Evolutionary conservation across 2,329 filamentous ascomycete genomes (phyloP).

Genomic region (Parascedosporium putredinis): DNA sequence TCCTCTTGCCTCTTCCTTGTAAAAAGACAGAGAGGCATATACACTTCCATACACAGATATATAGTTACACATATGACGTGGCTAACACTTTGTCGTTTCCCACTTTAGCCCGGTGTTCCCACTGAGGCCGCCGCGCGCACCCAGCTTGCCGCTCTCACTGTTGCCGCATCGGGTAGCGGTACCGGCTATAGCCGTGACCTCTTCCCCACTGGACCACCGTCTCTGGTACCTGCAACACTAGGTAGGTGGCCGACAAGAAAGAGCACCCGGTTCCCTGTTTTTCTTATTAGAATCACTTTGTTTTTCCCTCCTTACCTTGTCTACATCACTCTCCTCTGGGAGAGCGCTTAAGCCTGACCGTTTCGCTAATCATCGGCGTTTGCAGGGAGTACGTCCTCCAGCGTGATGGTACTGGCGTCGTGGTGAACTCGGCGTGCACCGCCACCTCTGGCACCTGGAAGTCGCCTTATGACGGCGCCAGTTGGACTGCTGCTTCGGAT

Average conservation of each 20-base stretch:
- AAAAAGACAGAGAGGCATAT: too few relatives aligned
- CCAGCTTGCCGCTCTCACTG: constrained; percentile 47
- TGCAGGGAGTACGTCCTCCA: constrained; percentile 55
- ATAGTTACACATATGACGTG: too few relatives aligned
- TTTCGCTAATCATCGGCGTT: neutral
- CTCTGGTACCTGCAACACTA: constrained; percentile 58
- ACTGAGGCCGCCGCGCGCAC: constrained; percentile 43
- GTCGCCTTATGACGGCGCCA: constrained; percentile 63
- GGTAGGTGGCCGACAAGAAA: too few relatives aligned
- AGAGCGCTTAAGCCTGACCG: too few relatives aligned
- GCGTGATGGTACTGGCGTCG: constrained; percentile 60
- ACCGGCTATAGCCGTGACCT: constrained; percentile 52
- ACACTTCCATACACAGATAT: too few relatives aligned
- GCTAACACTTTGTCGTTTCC: neutral
- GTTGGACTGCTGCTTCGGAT: constrained; percentile 57
- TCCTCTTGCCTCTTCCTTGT: neutral
- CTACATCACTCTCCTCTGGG: too few relatives aligned
- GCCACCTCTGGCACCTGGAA: constrained; percentile 58
- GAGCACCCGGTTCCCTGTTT: too few relatives aligned
- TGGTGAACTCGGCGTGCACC: constrained; percentile 47
- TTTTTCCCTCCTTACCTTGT: too few relatives aligned
- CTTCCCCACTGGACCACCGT: constrained; percentile 66
- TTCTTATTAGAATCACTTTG: too few relatives aligned
- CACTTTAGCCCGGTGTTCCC: constrained; percentile 49
- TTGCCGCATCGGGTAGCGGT: constrained; percentile 42